These are phyloP conservation scores for Filobasidium uniguttulatum DNA, from an alignment of 1,284 basidiomycete species.

Conservation along the genomic window DNA sequence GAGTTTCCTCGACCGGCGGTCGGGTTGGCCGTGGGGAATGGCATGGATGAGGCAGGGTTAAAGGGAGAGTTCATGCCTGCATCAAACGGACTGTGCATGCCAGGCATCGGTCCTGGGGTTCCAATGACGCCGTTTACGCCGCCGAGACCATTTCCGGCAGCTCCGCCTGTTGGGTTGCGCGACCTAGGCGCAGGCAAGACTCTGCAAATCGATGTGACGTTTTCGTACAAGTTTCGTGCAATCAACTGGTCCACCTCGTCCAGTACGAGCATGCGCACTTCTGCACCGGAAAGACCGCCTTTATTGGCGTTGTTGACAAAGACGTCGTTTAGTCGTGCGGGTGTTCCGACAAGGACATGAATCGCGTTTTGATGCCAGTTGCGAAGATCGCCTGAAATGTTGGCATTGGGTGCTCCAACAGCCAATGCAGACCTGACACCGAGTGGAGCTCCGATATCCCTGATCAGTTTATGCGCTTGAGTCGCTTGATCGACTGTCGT, in stretches of 20 bases:
- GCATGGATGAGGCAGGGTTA: constrained; percentile 38
- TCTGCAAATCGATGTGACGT: constrained; percentile 82
- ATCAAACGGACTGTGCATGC: constrained; percentile 32
- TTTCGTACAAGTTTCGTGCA: constrained; percentile 88
- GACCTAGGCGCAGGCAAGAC: constrained; percentile 72
- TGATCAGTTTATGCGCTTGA: constrained; percentile 87
- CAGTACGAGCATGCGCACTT: constrained; percentile 80
- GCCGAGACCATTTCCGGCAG: too few species aligned
- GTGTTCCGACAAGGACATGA: constrained; percentile 91
- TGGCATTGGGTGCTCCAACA: constrained; percentile 57
- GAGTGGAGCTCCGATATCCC: constrained; percentile 80
- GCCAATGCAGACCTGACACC: constrained; percentile 77
- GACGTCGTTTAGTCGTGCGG: constrained; percentile 84
- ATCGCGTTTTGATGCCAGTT: constrained; percentile 77
- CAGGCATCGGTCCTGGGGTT: constrained; percentile 17
- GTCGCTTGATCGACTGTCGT: constrained; percentile 98
- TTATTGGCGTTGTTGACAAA: constrained; percentile 51
- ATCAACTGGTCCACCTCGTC: constrained; percentile 98
- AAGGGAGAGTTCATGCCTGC: constrained; percentile 41
- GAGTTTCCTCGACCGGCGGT: constrained; percentile 2
- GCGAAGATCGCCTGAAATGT: constrained; percentile 63
- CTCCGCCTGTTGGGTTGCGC: constrained; percentile 33
- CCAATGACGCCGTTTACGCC: constrained; percentile 16
- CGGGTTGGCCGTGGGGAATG: constrained; percentile 31
- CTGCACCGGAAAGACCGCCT: constrained; percentile 49